Evolutionary conservation across 495 filamentous ascomycete species (phyloP), one percentile per base, ranked within the genome.

Genomic region (Letharia columbiana): DNA sequence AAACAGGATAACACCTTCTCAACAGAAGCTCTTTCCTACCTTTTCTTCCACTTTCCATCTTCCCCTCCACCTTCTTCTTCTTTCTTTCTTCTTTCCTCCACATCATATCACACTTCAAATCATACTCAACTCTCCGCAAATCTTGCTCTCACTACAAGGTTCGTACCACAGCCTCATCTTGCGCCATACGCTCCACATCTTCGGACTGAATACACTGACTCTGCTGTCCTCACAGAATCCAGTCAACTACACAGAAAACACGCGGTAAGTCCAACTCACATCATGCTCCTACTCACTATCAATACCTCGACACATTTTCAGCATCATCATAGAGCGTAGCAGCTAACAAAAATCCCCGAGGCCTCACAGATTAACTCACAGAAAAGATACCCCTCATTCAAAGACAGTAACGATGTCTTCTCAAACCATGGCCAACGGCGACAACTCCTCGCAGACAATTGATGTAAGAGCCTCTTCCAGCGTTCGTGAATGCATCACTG

Each of bases 361-460:
- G 54, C 54, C 54, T 37, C 17, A 33, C 33, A 57, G 54, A 57
- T 13, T 9, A 57, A 20, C 54, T 6, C 33, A 57, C 2, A 57
- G 15, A 33, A 18, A 37, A 37, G n/a, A 37, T 37, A 37, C 54
- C 31, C 31, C 54, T 57, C 54, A 57, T 33, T 57, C 18, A 37
- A 37, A 60, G n/a, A 59, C 44, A 61, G 18, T 33, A 3, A 66
- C 23, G 23, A 66, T 66, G 64, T 66, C 64, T 57, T 57, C 54
- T 66, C 52, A 67, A 41, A 60, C 66, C 18, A 67, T 67, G 66
- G 61, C 66, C 52, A 67, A 67, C 33, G 66, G 66, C 35, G 66
- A 67, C 11, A 64, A 28, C 3, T 45, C 66, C 6, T 64, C 66
- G 5, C 52, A 67, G 23, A 64, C 63, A 18, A 60, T 67, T 12